phyloP scores from a whole-genome alignment of 495 filamentous ascomycete species.

The Penicillium chermesinum region DNA sequence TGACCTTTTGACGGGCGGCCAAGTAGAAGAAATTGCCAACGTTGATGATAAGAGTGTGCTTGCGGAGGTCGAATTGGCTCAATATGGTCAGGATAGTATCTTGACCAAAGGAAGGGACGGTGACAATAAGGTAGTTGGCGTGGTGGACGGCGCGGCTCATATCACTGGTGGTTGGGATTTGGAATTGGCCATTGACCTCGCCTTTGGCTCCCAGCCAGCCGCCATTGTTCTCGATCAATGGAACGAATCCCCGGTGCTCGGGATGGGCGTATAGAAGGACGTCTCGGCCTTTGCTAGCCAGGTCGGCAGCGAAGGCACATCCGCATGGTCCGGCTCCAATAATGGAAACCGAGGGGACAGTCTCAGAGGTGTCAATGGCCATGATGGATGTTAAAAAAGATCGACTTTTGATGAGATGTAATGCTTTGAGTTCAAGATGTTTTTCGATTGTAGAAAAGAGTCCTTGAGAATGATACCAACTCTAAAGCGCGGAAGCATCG shows the following conservation, averaged over 20 bases:
- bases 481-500: not conserved
- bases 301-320: constrained; percentile 17
- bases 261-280: constrained; percentile 17
- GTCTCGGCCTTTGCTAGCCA: constrained; percentile 12
- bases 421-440: too few relatives aligned
- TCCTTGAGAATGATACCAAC: not conserved
- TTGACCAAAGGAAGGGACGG: constrained; percentile 17
- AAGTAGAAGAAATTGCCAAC: constrained; percentile 22
- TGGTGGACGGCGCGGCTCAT: constrained; percentile 12
- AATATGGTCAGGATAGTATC: constrained; percentile 11
- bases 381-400: constrained; percentile 1
- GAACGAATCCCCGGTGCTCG: constrained; percentile 13
- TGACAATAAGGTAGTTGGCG: constrained; percentile 11
- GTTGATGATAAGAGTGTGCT: constrained; percentile 16
- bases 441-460: not conserved
- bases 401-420: not conserved
- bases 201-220: constrained; percentile 12
- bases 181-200: constrained; percentile 10
- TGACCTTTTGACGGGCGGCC: constrained; percentile 15
- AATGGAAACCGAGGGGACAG: constrained; percentile 8
- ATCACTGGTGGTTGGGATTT: constrained; percentile 16
- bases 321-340: constrained; percentile 17
- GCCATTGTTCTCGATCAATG: constrained; percentile 14
- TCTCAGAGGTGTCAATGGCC: constrained; percentile 8
- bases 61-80: constrained; percentile 12